Conservation (phyloP, 331 rosid genomes). For the Telfairia occidentalis region DNA sequence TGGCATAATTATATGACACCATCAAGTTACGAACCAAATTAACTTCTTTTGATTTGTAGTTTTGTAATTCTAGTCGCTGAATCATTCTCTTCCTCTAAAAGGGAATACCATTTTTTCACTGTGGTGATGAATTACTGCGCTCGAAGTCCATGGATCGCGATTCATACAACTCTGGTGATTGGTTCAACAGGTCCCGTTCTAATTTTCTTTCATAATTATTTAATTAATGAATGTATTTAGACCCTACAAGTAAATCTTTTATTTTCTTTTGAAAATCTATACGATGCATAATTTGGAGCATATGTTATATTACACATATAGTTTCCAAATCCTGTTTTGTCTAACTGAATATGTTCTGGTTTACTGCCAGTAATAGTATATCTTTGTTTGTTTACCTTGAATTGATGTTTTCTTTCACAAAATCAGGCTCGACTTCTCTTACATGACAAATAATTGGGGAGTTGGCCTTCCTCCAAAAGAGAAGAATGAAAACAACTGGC, state of each 20-base stretch:
- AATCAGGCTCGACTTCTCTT: slow-evolving; percentile 79
- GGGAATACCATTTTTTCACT: slow-evolving; percentile 91
- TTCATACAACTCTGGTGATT: slow-evolving; percentile 94
- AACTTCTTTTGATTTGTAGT: not conserved
- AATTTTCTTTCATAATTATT: not conserved
- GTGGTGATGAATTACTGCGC: slow-evolving; percentile 79
- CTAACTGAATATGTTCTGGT: not conserved
- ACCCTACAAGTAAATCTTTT: too few species aligned
- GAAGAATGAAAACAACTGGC: slow-evolving; percentile 80
- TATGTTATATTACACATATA: not conserved
- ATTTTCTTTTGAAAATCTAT: not conserved
- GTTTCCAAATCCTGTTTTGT: not conserved
- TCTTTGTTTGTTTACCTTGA: not conserved
- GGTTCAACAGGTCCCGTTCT: slow-evolving; percentile 69
- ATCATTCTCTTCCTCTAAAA: slow-evolving; percentile 18
- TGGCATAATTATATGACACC: not conserved
- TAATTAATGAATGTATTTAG: not conserved
- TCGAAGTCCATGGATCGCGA: slow-evolving; percentile 94
- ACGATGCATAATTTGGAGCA: not conserved
- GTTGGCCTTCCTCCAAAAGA: slow-evolving; percentile 83
- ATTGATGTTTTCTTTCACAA: not conserved
- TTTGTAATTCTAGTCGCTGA: not conserved
- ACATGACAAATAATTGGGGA: slow-evolving; percentile 81
- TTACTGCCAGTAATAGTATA: not conserved
- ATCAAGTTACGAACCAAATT: not conserved